Conservation (phyloP, 2,329 filamentous ascomycete genomes). For the Botrytis porri region DNA sequence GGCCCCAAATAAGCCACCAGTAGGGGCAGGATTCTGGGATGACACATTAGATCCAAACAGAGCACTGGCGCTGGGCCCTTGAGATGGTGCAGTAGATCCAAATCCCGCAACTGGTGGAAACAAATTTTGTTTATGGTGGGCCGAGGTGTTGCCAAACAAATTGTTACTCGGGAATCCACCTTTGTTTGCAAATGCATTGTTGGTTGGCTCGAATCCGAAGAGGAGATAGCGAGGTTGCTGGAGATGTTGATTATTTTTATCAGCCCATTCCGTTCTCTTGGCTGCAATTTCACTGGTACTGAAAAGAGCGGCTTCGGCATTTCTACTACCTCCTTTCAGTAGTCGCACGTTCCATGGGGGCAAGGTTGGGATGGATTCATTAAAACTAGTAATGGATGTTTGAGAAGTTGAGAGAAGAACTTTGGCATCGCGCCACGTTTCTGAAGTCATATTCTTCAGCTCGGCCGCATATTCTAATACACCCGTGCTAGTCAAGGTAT, state of each 20-base stretch:
- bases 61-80: background rate
- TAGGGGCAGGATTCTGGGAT: background rate
- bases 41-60: background rate
- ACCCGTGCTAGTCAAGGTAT: constrained; percentile 37
- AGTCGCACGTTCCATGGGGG: constrained; percentile 48
- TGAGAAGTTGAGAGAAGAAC: constrained; percentile 49
- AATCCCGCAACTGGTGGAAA: background rate
- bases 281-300: constrained; percentile 39
- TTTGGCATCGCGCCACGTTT: constrained; percentile 47
- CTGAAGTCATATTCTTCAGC: constrained; percentile 48
- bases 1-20: background rate
- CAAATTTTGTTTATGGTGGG: background rate
- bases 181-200: constrained; percentile 1
- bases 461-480: constrained; percentile 52
- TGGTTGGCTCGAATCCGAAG: constrained; percentile 7
- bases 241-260: constrained; percentile 34
- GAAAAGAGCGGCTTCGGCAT: constrained; percentile 29
- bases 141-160: background rate
- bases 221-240: constrained; percentile 26
- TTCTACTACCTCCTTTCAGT: constrained; percentile 30
- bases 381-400: constrained; percentile 48
- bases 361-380: constrained; percentile 47
- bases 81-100: background rate
- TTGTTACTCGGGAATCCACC: background rate
- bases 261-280: constrained; percentile 33